Base-by-base conservation (phyloP, 2,329 filamentous ascomycete genomes). In the Byssochlamys sp. region DNA sequence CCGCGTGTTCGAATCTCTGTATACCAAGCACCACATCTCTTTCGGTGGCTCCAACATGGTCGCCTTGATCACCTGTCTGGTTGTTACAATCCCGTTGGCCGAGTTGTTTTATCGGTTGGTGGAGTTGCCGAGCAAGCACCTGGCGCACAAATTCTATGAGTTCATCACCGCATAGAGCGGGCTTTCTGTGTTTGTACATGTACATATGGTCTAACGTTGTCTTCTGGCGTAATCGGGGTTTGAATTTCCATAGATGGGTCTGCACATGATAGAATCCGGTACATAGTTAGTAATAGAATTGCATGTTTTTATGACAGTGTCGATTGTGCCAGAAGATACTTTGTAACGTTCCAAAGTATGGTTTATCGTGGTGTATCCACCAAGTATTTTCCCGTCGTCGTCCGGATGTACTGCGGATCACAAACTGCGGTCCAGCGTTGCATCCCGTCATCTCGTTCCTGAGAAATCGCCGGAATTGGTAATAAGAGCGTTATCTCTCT, bases 81-180 rank as follows among this genome's bases (percentile, higher is more conserved):
- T n/a, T n/a, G 25, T 28, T 12, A 28, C 27, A 9, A 51, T 51
- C 24, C 49, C 27, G 12, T 4, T 26, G 9, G 49, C 25, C 2
- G 49, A 51, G n/a, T 5, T 28, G 49, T 51, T 51, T 24, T 51
- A 28, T n/a, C 49, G 49, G 1, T 24, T 51, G 49, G 49, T 51
- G 24, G 49, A 51, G 24, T 51, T 26, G 10, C 49, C 49, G 3
- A 26, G 53, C 59, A 6, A 60, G 56, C 27, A 54, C 28, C 59
- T 29, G 33, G 50, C 51, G 33, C 49, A 25, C 29, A 53, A 27
- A 4, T 45, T 45, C 39, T 45, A 19, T 19, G 39, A 45, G 14
- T 24, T 45, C 12, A 45, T 45, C 9, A 45, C 39, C 39, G 39
- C 39, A 45, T 45, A 45, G 39, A 19, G 19, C 19, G 19, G 19